Evolutionary conservation across 257 asterid genomes (phyloP).

Genomic region (Lycium barbarum): DNA sequence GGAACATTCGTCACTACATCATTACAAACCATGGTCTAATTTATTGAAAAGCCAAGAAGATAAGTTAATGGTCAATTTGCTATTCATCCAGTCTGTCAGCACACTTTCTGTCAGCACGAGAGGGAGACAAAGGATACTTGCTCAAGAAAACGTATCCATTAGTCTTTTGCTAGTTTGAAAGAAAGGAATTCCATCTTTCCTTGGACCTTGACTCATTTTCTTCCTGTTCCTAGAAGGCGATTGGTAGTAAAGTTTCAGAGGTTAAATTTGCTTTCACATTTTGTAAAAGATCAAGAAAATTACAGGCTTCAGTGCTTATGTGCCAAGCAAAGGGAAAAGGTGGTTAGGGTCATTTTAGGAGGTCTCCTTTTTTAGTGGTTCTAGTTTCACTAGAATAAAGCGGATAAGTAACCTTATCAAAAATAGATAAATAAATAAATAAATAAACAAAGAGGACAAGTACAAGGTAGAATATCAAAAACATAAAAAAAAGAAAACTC

Average conservation of each 20-base stretch:
- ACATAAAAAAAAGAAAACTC: no score
- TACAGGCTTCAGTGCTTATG: not conserved
- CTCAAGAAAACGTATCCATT: slow-evolving; percentile 15
- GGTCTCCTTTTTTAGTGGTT: not conserved
- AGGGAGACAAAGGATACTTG: not conserved
- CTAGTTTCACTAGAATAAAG: not conserved
- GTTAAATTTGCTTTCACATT: not conserved
- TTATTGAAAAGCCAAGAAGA: not conserved
- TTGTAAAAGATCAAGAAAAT: not conserved
- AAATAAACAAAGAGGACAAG: not conserved
- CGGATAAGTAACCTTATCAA: not conserved
- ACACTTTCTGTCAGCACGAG: not conserved
- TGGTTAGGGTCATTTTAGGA: not conserved
- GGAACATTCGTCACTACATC: not conserved
- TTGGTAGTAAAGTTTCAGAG: not conserved
- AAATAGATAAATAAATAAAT: not conserved
- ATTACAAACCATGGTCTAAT: not conserved
- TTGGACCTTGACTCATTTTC: not conserved
- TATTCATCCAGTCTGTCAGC: not conserved
- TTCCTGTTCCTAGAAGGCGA: slow-evolving; percentile 5
- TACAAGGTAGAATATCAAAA: not conserved
- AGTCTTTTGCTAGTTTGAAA: not conserved
- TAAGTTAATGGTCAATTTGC: not conserved
- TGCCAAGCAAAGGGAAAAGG: not conserved
- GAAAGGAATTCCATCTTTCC: slow-evolving; percentile 12